phyloP scores from a whole-genome alignment of 371 early-diverging fungal species.

The Capillidium heterosporum region DNA sequence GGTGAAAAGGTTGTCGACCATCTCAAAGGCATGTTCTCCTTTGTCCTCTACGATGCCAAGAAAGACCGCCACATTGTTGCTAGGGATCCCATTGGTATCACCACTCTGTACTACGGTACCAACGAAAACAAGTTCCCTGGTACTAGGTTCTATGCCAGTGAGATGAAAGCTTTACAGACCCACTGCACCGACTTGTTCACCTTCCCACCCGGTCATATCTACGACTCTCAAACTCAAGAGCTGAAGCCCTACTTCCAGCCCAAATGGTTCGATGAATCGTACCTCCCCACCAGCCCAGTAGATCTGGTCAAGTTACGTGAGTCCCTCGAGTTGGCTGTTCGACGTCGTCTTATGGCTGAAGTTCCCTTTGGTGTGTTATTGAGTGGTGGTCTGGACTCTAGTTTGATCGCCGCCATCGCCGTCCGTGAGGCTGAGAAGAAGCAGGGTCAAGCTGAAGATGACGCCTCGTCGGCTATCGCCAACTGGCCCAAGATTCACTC shows the following conservation, averaged over 20 bases:
- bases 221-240: constrained; percentile 51
- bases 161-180: constrained; percentile 84
- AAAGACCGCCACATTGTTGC: constrained; percentile 70
- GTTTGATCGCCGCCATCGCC: constrained; percentile 85
- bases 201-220: constrained; percentile 90
- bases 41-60: constrained; percentile 73
- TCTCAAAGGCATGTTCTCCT: constrained; percentile 92
- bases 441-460: constrained; percentile 11
- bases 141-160: constrained; percentile 80
- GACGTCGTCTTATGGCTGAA: constrained; percentile 90
- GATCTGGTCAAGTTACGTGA: constrained; percentile 54
- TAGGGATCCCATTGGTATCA: constrained; percentile 93
- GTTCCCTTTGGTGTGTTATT: constrained; percentile 93
- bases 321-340: constrained; percentile 65
- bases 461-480: neutral
- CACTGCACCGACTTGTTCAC: constrained; percentile 87
- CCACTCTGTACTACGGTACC: constrained; percentile 90
- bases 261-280: constrained; percentile 55
- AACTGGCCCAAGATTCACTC: constrained; percentile 81
- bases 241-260: constrained; percentile 78
- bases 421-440: constrained; percentile 55
- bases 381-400: constrained; percentile 86
- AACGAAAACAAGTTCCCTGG: constrained; percentile 47
- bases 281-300: constrained; percentile 27
- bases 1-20: constrained; percentile 56